Conservation (phyloP, 106 monocot species). For the Dendrobium chrysotoxum region DNA sequence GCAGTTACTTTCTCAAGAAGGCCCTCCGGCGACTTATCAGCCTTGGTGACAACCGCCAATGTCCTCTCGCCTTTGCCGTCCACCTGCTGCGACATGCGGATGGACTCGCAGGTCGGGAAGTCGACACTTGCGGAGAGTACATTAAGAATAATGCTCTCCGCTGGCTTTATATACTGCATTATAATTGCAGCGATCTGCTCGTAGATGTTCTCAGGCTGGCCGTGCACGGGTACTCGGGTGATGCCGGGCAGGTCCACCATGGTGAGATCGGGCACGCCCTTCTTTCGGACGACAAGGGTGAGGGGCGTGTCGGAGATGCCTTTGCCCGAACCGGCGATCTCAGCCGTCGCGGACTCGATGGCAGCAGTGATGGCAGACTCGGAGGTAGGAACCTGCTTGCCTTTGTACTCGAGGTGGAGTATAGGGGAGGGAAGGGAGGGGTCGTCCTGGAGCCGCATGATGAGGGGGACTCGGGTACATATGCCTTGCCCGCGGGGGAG, state of each 20-base stretch:
- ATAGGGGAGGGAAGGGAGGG: not conserved
- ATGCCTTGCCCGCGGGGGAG: constrained; percentile 22
- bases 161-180: constrained; percentile 8
- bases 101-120: constrained; percentile 11
- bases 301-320: constrained; percentile 5
- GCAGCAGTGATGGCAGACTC: constrained; percentile 1
- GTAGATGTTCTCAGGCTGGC: constrained; percentile 11
- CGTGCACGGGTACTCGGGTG: constrained; percentile 10
- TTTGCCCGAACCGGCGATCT: constrained; percentile 2
- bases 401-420: constrained; percentile 10
- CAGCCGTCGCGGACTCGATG: not conserved
- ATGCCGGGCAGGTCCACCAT: constrained; percentile 13
- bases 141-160: constrained; percentile 16
- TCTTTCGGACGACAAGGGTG: constrained; percentile 5
- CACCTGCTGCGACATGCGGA: constrained; percentile 16
- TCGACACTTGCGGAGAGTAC: constrained; percentile 3
- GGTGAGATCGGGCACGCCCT: constrained; percentile 9
- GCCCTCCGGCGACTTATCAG: constrained; percentile 12
- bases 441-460: constrained; percentile 19
- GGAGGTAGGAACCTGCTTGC: not conserved
- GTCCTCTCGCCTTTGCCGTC: constrained; percentile 6
- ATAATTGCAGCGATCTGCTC: constrained; percentile 11
- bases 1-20: constrained; percentile 34
- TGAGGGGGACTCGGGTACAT: constrained; percentile 19
- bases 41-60: constrained; percentile 6